Percentiles rank a stretch among this genome's conserved stretches.
These are phyloP conservation scores for Pulveroboletus sp. DNA, from an alignment of 768 basidiomycete species.

Conservation along the genomic window DNA sequence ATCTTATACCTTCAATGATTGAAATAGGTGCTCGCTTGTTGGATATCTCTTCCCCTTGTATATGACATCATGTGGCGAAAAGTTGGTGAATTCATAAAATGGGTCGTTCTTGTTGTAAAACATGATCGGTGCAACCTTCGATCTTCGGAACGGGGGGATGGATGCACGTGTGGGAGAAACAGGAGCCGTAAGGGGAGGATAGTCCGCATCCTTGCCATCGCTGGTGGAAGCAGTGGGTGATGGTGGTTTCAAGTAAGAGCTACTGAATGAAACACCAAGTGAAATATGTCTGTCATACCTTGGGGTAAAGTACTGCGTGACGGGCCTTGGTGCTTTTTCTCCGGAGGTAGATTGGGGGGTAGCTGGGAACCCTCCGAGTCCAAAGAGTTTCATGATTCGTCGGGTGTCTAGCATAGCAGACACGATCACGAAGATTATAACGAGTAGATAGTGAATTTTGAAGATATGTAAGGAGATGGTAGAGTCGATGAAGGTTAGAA, in stretches of 20 bases:
- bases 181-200: slow-evolving; percentile 33
- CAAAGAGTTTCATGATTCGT: slow-evolving; percentile 32
- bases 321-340: slow-evolving; percentile 18
- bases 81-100: slow-evolving; percentile 71
- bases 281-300: slow-evolving; percentile 8
- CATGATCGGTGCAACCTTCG: slow-evolving; percentile 39
- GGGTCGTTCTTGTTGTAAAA: slow-evolving; percentile 65
- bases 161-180: slow-evolving; percentile 27
- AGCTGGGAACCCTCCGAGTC: slow-evolving; percentile 27
- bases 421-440: slow-evolving; percentile 16
- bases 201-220: slow-evolving; percentile 17
- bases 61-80: slow-evolving; percentile 60
- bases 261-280: slow-evolving; percentile 5
- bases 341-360: slow-evolving; percentile 20
- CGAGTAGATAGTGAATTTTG: slow-evolving; percentile 29
- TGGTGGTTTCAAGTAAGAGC: slow-evolving; percentile 13
- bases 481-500: slow-evolving; percentile 11
- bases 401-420: slow-evolving; percentile 33
- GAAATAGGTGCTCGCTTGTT: slow-evolving; percentile 75
- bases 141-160: slow-evolving; percentile 24
- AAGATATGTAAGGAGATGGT: slow-evolving; percentile 8
- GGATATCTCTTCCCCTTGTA: slow-evolving; percentile 65
- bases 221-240: slow-evolving; percentile 3
- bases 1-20: slow-evolving; percentile 58
- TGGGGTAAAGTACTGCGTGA: slow-evolving; percentile 24